phyloP scores from a whole-genome alignment of 202 grass and related monocot species.

The Zoysia matrella region DNA sequence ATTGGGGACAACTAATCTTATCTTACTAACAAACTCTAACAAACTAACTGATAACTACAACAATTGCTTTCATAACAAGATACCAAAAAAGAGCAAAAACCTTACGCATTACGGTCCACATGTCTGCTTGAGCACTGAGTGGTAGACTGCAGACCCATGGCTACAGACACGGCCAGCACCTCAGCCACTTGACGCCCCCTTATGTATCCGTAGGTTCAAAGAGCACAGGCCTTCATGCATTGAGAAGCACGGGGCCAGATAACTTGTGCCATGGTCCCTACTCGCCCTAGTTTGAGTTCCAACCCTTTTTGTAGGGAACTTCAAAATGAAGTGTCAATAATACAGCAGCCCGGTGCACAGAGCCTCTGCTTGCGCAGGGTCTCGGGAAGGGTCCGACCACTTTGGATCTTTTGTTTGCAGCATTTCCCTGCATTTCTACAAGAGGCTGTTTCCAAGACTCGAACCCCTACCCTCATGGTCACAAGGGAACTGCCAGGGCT shows the following conservation, averaged over 20 bases:
- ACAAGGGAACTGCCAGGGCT: no score
- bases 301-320: neutral
- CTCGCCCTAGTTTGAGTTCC: neutral
- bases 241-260: neutral
- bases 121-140: neutral
- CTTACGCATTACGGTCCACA: neutral
- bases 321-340: conserved; percentile 5
- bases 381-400: no score
- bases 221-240: neutral
- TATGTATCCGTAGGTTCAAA: neutral
- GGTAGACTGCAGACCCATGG: neutral
- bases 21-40: no score
- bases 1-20: no score
- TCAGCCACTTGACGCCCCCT: neutral
- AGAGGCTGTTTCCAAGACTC: no score
- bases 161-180: neutral
- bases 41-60: no score
- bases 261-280: neutral
- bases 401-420: no score
- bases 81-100: neutral
- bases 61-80: no score
- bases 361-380: no score
- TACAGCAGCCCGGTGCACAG: neutral
- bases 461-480: no score
- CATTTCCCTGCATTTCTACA: no score